Evolutionary conservation across 257 asterid genomes (phyloP).

Genomic region (Verbascum thapsus): DNA sequence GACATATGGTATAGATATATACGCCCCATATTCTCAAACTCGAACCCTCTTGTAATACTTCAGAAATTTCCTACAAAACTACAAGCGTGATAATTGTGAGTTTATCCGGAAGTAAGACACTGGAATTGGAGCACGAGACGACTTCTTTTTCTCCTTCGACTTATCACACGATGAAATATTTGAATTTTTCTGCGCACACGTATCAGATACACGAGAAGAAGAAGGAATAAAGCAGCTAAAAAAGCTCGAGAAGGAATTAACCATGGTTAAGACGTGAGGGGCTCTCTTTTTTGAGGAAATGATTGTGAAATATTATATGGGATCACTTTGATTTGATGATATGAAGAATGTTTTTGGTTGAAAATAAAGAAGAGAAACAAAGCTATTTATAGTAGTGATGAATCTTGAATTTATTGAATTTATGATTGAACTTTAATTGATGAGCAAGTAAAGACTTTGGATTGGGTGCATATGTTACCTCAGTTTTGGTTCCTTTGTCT

Average conservation of each 20-base stretch:
- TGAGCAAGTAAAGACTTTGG: constrained; percentile 26
- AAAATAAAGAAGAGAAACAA: neutral
- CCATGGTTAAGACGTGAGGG: constrained; percentile 21
- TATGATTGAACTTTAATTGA: no score
- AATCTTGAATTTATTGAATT: neutral
- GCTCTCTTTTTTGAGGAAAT: no score
- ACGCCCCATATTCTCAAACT: no score
- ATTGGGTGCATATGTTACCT: constrained; percentile 16
- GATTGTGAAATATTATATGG: neutral
- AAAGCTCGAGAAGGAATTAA: constrained; percentile 21
- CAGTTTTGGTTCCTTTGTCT: no score
- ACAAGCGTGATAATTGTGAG: constrained; percentile 37
- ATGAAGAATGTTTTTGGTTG: neutral
- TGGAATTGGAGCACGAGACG: constrained; percentile 33
- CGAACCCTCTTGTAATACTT: no score
- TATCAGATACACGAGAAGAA: constrained; percentile 30
- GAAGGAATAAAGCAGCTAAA: constrained; percentile 27
- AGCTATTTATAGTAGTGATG: neutral
- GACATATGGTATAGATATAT: no score
- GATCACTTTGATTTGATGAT: neutral
- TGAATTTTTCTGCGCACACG: neutral
- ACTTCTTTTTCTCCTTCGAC: constrained; percentile 20
- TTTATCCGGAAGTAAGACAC: constrained; percentile 38
- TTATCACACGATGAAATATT: neutral
- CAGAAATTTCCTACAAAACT: neutral